Evolutionary conservation across 805 yeast genomes (phyloP), one percentile per base, ranked within the genome.

Genomic region (Komagataella populi): DNA sequence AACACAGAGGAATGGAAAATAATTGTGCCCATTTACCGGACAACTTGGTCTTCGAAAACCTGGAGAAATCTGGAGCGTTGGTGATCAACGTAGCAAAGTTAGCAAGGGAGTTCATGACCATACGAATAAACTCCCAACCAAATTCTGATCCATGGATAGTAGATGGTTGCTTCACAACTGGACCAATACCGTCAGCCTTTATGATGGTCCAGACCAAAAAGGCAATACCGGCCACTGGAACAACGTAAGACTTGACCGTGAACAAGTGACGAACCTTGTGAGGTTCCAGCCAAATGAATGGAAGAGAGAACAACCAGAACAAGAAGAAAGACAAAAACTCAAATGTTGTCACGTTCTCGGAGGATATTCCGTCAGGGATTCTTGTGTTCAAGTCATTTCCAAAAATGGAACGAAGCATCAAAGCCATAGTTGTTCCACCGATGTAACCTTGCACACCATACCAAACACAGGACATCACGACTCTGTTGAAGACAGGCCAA

Each of bases 401-500:
- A 70, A 86, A 89, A 47, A 89, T 80, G 2, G 95, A 71, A 55
- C 78, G 71, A 52, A 89, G 69, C 91, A 88, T 85, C 51, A 86
- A 68, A 54, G 82, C 77, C 14, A 89, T 80, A 69, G 95, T 84
- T 55, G 87, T 78, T 36, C 91, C 95, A 51, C 95, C 93, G 52
- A 90, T 76, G 74, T 88, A 84, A 18, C 85, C 74, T 62, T 88
- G 96, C 24, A 87, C 93, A 24, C 93, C 81, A 61, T 83, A 87
- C 96, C 96, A 89, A 49, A 89, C 80, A 56, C 68, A 65, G 2
- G 69, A 61, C 87, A 89, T 84, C 10, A 85, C 90, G 44, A 87
- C 91, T 68, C 97, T 78, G 67, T 89, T 88, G 50, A 88, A 60
- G 48, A 89, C 81, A 3, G 95, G 96, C 96, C 95, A 89, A 53